phyloP scores from a whole-genome alignment of 768 basidiomycete species.

The Termitomyces sp. region DNA sequence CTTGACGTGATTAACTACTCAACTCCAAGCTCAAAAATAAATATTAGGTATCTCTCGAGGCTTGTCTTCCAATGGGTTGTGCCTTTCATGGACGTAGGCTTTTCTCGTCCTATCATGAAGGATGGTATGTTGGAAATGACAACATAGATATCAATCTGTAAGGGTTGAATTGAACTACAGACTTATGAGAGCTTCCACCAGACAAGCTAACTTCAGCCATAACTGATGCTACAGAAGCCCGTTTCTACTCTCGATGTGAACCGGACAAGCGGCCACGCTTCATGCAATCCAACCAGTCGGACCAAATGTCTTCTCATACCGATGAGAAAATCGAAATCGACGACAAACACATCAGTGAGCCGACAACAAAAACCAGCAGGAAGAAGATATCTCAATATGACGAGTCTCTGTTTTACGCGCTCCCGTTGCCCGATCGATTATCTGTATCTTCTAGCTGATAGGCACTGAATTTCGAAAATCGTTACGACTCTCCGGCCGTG shows the following conservation, averaged over 20 bases:
- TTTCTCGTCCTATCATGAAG: conserved; percentile 48
- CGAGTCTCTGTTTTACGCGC: conserved; percentile 26
- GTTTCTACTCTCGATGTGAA: conserved; percentile 46
- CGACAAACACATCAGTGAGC: not conserved
- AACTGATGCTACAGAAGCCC: conserved; percentile 35
- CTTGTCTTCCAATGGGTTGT: conserved; percentile 49
- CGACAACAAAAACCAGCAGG: not conserved
- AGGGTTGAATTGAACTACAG: conserved; percentile 22
- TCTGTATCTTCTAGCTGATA: conserved; percentile 18
- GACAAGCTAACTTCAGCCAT: conserved; percentile 29
- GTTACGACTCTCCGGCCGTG: conserved; percentile 41
- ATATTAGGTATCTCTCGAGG: conserved; percentile 38
- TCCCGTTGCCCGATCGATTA: no score
- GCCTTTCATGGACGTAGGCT: conserved; percentile 52
- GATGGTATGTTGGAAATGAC: conserved; percentile 34
- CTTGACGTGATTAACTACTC: not conserved
- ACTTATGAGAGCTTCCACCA: conserved; percentile 47
- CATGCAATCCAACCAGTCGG: conserved; percentile 14
- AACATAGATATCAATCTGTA: not conserved
- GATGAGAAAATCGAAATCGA: conserved; percentile 4
- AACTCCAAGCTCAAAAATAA: not conserved
- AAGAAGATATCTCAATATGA: conserved; percentile 21
- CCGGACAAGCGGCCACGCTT: conserved; percentile 37
- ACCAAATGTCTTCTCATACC: not conserved
- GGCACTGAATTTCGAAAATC: conserved; percentile 42